Conservation (phyloP, 2,329 filamentous ascomycete species). For the Aspergillus ochraceoroseus region DNA sequence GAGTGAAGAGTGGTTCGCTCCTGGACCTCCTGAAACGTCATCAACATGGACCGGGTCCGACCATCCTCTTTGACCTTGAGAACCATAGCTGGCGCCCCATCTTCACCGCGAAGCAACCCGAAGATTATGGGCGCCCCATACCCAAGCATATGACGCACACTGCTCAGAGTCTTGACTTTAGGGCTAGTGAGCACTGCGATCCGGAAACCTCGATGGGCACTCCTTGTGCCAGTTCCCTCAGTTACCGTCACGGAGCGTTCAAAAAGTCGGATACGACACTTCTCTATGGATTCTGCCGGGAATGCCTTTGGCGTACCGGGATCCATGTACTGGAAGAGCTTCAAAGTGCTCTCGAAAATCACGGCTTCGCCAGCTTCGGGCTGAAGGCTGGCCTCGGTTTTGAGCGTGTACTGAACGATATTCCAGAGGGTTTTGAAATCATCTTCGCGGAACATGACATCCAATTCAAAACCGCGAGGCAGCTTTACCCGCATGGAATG, state of each 20-base stretch:
- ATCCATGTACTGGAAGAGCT: slow-evolving; percentile 77
- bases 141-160: slow-evolving; percentile 64
- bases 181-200: slow-evolving; percentile 73
- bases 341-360: slow-evolving; percentile 64
- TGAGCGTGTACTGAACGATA: slow-evolving; percentile 78
- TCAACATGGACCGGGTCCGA: slow-evolving; percentile 64
- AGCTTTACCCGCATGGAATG: slow-evolving; percentile 64
- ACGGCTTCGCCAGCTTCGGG: slow-evolving; percentile 64
- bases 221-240: slow-evolving; percentile 67
- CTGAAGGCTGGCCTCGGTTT: slow-evolving; percentile 66
- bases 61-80: slow-evolving; percentile 65
- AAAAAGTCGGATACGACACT: slow-evolving; percentile 70
- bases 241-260: slow-evolving; percentile 64
- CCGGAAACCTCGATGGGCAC: slow-evolving; percentile 72
- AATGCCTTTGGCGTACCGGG: slow-evolving; percentile 66
- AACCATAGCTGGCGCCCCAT: slow-evolving; percentile 63
- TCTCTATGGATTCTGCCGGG: slow-evolving; percentile 65
- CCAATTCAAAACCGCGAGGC: slow-evolving; percentile 69
- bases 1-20: slow-evolving; percentile 68
- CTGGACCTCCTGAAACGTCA: slow-evolving; percentile 70
- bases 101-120: slow-evolving; percentile 68
- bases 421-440: slow-evolving; percentile 76
- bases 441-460: slow-evolving; percentile 65
- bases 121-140: slow-evolving; percentile 68
- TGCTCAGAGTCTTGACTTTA: slow-evolving; percentile 70